Percentiles rank a stretch among this genome's conserved stretches.
phyloP scores from a whole-genome alignment of 352 stramenopile genomes.

The Elongisporangium undulatum region DNA sequence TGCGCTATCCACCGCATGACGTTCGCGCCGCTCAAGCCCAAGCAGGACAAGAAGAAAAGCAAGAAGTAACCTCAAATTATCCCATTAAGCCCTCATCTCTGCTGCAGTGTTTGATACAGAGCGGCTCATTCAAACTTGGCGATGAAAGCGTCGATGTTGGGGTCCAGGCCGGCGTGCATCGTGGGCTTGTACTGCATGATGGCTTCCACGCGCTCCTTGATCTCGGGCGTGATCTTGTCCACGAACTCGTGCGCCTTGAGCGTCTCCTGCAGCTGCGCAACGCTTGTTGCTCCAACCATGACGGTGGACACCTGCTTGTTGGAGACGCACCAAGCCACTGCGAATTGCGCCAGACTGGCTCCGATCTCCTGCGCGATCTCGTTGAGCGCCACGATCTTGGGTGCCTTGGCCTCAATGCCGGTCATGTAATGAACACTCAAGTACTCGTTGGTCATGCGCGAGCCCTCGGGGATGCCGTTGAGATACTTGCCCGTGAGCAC shows the following conservation, averaged over 20 bases:
- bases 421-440: neutral
- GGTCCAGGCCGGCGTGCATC: neutral
- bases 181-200: conserved; percentile 39
- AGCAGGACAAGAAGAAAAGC: conserved; percentile 21
- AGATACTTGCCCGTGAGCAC: conserved; percentile 47
- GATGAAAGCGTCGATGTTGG: neutral
- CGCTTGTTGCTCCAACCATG: conserved; percentile 20
- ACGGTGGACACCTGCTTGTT: conserved; percentile 50
- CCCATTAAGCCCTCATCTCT: conserved; percentile 7
- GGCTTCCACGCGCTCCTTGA: conserved; percentile 47
- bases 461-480: conserved; percentile 15
- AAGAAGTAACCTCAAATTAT: conserved; percentile 8
- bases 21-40: conserved; percentile 93
- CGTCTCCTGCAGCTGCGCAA: conserved; percentile 39
- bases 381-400: conserved; percentile 19
- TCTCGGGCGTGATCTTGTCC: conserved; percentile 45
- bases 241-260: conserved; percentile 32
- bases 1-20: conserved; percentile 94
- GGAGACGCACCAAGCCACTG: conserved; percentile 52
- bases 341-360: conserved; percentile 39
- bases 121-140: neutral
- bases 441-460: conserved; percentile 18
- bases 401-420: conserved; percentile 14
- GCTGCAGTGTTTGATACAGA: neutral
- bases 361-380: conserved; percentile 37